A percentile compares a stretch with the other conserved stretches of the same genome.
phyloP scores from a whole-genome alignment of 345 rosid genomes.

The Eucalyptus polybractea region DNA sequence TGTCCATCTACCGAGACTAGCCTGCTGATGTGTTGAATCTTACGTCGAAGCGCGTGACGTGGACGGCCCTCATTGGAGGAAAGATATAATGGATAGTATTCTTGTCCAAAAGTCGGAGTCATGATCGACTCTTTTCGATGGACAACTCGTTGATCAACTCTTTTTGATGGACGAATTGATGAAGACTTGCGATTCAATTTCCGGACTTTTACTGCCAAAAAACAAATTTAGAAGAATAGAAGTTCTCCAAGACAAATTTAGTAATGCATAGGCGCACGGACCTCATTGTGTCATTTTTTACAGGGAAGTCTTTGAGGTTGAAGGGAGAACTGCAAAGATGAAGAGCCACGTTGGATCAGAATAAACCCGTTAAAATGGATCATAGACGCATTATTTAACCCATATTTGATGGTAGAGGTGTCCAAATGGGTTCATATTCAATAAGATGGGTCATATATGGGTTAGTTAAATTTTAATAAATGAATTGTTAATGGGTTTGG shows the following conservation, averaged over 20 bases:
- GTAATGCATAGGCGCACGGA: too few relatives aligned
- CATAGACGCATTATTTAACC: too few relatives aligned
- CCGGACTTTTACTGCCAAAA: not conserved
- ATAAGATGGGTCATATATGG: too few relatives aligned
- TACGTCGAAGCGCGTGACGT: not conserved
- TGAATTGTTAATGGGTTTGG: too few relatives aligned
- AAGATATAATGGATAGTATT: not conserved
- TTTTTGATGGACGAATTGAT: not conserved
- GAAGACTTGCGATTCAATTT: not conserved
- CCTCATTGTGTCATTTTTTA: too few relatives aligned
- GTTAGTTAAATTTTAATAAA: not conserved
- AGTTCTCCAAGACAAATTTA: not conserved
- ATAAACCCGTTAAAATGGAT: too few relatives aligned
- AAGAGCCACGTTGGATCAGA: too few relatives aligned
- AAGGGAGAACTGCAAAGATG: too few relatives aligned
- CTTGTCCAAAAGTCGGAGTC: not conserved
- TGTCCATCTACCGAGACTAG: not conserved
- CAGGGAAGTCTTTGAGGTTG: too few relatives aligned
- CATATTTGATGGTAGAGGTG: not conserved
- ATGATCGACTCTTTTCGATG: not conserved
- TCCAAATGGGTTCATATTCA: too few relatives aligned
- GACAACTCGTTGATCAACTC: not conserved
- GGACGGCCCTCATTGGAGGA: not conserved
- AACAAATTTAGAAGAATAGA: not conserved
- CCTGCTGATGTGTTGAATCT: not conserved